phyloP scores from a whole-genome alignment of 306 rosid species.

The Lotus japonicus region DNA sequence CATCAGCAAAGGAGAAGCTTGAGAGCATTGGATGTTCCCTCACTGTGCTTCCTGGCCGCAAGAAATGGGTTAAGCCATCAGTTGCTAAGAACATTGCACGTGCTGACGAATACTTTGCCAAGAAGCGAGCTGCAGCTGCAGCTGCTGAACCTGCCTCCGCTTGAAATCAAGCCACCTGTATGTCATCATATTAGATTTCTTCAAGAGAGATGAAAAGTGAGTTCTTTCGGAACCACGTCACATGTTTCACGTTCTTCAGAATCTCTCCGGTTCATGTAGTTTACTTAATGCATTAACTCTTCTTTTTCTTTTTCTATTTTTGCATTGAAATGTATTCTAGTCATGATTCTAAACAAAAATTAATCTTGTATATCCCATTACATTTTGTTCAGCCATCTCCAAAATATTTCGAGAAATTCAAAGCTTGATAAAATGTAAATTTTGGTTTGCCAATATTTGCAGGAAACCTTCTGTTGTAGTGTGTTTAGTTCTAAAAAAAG shows the following conservation, averaged over 20 bases:
- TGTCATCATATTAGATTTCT: not conserved
- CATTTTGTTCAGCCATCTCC: constrained; percentile 17
- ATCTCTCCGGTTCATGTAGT: constrained; percentile 4
- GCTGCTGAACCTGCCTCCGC: constrained; percentile 40
- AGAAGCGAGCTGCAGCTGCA: constrained; percentile 65
- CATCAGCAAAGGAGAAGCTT: constrained; percentile 85
- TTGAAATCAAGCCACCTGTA: constrained; percentile 20
- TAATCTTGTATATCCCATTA: constrained; percentile 11
- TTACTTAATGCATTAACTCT: not conserved
- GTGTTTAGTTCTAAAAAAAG: constrained; percentile 2
- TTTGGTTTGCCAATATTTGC: constrained; percentile 4
- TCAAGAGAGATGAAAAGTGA: constrained; percentile 19
- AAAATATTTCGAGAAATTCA: not conserved
- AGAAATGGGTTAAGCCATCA: constrained; percentile 96
- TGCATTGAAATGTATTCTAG: constrained; percentile 4
- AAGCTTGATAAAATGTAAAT: not conserved
- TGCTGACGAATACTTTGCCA: constrained; percentile 92
- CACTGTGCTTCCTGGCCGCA: constrained; percentile 79
- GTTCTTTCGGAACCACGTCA: constrained; percentile 15
- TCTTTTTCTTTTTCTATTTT: not conserved
- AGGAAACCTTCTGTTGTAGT: not conserved
- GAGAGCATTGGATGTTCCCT: constrained; percentile 79
- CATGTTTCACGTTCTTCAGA: not conserved
- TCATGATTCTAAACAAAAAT: constrained; percentile 2
- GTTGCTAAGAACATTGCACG: constrained; percentile 93